phyloP scores from a whole-genome alignment of 2,329 filamentous ascomycete species.

The Colletotrichum sublineola region DNA sequence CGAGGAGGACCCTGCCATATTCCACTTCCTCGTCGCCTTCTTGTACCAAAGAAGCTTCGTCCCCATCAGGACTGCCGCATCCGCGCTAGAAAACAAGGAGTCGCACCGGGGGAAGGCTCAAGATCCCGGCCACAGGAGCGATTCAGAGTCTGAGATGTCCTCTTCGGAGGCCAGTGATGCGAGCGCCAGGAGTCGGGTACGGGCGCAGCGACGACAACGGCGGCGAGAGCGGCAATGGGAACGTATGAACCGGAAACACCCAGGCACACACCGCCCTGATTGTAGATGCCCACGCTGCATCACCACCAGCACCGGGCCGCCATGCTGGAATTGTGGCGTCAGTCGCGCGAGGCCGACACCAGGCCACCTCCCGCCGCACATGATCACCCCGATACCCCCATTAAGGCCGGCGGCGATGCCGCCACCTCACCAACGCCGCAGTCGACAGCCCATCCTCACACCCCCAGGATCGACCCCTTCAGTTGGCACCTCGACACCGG shows the following conservation, averaged over 20 bases:
- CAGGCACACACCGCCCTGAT: slow-evolving; percentile 59
- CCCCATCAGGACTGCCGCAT: slow-evolving; percentile 59
- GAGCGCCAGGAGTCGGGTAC: slow-evolving; percentile 51
- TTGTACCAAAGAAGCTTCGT: slow-evolving; percentile 62
- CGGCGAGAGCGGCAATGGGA: slow-evolving; percentile 55
- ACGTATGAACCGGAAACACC: slow-evolving; percentile 57
- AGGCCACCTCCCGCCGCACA: slow-evolving; percentile 45
- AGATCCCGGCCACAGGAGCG: slow-evolving; percentile 48
- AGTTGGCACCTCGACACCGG: slow-evolving; percentile 36
- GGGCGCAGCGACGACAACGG: slow-evolving; percentile 51
- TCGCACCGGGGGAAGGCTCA: slow-evolving; percentile 60
- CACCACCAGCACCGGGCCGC: slow-evolving; percentile 49
- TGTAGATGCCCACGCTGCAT: slow-evolving; percentile 60
- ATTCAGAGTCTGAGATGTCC: slow-evolving; percentile 52
- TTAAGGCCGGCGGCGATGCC: slow-evolving; percentile 30
- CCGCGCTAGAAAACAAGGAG: slow-evolving; percentile 54
- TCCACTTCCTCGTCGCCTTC: slow-evolving; percentile 65
- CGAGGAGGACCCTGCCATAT: slow-evolving; percentile 64
- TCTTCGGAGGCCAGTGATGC: slow-evolving; percentile 53
- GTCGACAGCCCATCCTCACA: slow-evolving; percentile 34
- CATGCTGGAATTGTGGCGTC: slow-evolving; percentile 59
- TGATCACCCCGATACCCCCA: slow-evolving; percentile 28
- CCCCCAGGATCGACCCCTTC: slow-evolving; percentile 38
- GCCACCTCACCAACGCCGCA: slow-evolving; percentile 39
- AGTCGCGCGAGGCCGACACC: slow-evolving; percentile 49